Evolutionary conservation across 768 basidiomycete species (phyloP).

Genomic region (Agaricus subrufescens): DNA sequence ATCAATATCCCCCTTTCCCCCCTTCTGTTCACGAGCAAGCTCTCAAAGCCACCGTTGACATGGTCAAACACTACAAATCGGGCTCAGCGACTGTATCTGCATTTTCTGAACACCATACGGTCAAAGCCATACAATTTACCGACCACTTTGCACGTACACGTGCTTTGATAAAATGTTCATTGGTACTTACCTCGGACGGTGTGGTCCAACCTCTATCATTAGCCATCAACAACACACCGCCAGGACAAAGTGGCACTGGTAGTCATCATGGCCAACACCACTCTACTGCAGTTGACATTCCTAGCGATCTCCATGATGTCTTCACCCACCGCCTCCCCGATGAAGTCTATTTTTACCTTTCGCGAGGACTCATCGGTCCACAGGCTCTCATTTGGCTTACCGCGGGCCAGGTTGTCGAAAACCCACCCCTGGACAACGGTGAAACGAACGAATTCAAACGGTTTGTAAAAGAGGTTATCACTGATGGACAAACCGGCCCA

Average conservation of each 20-base stretch:
- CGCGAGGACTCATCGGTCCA: constrained; percentile 84
- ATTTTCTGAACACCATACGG: constrained; percentile 75
- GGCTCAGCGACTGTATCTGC: constrained; percentile 78
- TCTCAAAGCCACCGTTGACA: constrained; percentile 82
- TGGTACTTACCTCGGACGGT: constrained; percentile 87
- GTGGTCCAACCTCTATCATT: constrained; percentile 75
- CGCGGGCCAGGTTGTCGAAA: constrained; percentile 78
- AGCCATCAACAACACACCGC: constrained; percentile 46
- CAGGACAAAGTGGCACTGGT: constrained; percentile 29
- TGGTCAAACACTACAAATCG: constrained; percentile 90
- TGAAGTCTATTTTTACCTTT: constrained; percentile 95
- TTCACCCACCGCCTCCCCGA: constrained; percentile 94
- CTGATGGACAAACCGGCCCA: constrained; percentile 91
- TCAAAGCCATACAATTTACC: constrained; percentile 72
- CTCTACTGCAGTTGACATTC: constrained; percentile 84
- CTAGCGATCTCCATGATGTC: constrained; percentile 87
- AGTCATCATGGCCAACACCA: constrained; percentile 60
- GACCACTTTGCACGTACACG: constrained; percentile 89
- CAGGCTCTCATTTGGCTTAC: constrained; percentile 95
- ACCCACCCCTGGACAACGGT: constrained; percentile 88
- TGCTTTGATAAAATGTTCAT: constrained; percentile 86
- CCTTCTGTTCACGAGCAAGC: constrained; percentile 78
- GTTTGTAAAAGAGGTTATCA: constrained; percentile 94
- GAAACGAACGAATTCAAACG: constrained; percentile 93
- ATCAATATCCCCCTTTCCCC: constrained; percentile 74